These are phyloP conservation scores for Boletus vinaceobasis DNA, from an alignment of 768 basidiomycete genomes.

Conservation along the genomic window DNA sequence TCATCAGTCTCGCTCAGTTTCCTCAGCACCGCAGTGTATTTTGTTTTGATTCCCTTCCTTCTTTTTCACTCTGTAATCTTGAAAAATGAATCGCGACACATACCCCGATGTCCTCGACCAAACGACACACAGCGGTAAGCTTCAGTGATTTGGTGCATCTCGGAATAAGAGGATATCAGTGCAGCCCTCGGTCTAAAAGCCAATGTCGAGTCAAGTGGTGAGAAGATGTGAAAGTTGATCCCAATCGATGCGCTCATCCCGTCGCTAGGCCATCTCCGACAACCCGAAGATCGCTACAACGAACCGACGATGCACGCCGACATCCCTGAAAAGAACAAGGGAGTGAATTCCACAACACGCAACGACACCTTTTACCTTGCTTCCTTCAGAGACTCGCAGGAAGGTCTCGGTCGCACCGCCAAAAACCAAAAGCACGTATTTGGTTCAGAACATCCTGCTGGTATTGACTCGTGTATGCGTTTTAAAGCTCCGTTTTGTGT, in stretches of 20 bases:
- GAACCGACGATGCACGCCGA: neutral
- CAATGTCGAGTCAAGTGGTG: constrained; percentile 7
- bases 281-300: constrained; percentile 4
- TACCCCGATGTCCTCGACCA: constrained; percentile 44
- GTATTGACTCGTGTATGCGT: constrained; percentile 20
- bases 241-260: neutral
- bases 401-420: constrained; percentile 46
- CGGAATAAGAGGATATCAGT: neutral
- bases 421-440: constrained; percentile 53
- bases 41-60: constrained; percentile 12
- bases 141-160: neutral
- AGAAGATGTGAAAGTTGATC: neutral
- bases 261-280: constrained; percentile 11
- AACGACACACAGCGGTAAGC: constrained; percentile 30
- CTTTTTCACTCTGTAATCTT: constrained; percentile 12
- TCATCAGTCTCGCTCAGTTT: constrained; percentile 10
- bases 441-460: neutral
- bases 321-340: constrained; percentile 6
- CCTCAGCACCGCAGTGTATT: neutral
- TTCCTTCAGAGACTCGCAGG: constrained; percentile 9
- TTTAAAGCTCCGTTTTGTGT: constrained; percentile 38
- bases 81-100: constrained; percentile 32
- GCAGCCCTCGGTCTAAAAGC: neutral
- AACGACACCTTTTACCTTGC: constrained; percentile 5
- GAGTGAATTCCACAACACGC: neutral